Percentiles rank a stretch among this genome's conserved stretches.
phyloP scores from a whole-genome alignment of 495 filamentous ascomycete genomes.

The Aspergillus sclerotiicarbonarius region DNA sequence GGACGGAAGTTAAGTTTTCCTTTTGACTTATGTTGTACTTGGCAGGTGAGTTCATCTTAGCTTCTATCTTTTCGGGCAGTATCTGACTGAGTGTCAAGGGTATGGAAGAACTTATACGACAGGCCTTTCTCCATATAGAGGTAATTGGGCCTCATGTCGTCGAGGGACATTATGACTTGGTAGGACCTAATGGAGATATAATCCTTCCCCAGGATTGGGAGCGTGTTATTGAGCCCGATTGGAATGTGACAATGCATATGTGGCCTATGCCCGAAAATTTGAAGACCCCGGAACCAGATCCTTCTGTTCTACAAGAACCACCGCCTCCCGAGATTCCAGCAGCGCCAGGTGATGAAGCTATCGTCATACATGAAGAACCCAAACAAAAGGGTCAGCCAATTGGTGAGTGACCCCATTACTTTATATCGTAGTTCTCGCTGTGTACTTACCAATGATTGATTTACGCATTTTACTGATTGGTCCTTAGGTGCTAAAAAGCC shows the following conservation, averaged over 20 bases:
- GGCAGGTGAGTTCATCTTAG: slow-evolving; percentile 58
- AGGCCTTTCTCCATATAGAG: slow-evolving; percentile 83
- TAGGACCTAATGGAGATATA: slow-evolving; percentile 81
- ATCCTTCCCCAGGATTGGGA: slow-evolving; percentile 88
- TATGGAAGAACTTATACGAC: slow-evolving; percentile 84
- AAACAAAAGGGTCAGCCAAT: slow-evolving; percentile 37
- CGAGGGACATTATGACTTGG: slow-evolving; percentile 80
- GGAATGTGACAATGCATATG: slow-evolving; percentile 93
- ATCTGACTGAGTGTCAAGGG: slow-evolving; percentile 48
- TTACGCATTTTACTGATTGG: slow-evolving; percentile 8
- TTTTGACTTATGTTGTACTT: slow-evolving; percentile 73
- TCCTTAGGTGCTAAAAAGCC: slow-evolving; percentile 32
- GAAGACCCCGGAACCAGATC: slow-evolving; percentile 37
- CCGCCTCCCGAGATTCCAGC: slow-evolving; percentile 21
- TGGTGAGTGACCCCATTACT: slow-evolving; percentile 21
- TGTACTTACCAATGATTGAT: neutral
- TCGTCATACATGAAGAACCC: slow-evolving; percentile 19
- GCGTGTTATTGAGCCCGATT: slow-evolving; percentile 78
- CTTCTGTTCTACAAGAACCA: slow-evolving; percentile 23
- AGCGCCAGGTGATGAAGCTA: slow-evolving; percentile 21
- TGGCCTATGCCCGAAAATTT: slow-evolving; percentile 86
- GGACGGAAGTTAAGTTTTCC: slow-evolving; percentile 84
- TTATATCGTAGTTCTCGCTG: neutral
- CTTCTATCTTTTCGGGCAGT: neutral
- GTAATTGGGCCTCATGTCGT: slow-evolving; percentile 78